Evolutionary conservation across 139 green algal species (phyloP).

Genomic region (Pseudopediastrum boryanum): DNA sequence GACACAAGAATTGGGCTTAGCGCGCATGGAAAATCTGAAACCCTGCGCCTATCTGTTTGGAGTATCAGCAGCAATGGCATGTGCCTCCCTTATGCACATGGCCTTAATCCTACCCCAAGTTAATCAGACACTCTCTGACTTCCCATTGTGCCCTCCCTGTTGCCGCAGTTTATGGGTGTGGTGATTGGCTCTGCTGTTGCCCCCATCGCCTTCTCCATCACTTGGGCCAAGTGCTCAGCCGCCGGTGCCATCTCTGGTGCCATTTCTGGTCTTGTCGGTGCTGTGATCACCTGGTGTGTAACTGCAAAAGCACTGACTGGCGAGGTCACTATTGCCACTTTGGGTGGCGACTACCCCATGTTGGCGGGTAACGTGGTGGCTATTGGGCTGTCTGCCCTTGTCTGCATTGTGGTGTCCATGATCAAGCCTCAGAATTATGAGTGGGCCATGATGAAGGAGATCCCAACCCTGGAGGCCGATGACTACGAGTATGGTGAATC

Average conservation of each 20-base stretch:
- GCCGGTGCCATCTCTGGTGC: conserved; percentile 74
- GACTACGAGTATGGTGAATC: no score
- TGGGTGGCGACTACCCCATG: conserved; percentile 84
- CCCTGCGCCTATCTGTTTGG: no score
- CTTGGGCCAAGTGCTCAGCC: conserved; percentile 77
- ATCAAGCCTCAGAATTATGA: conserved; percentile 62
- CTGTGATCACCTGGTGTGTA: conserved; percentile 71
- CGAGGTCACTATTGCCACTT: conserved; percentile 57
- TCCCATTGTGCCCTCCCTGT: neutral
- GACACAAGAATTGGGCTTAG: no score
- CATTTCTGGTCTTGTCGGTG: conserved; percentile 53
- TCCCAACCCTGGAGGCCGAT: conserved; percentile 46
- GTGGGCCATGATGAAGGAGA: conserved; percentile 44
- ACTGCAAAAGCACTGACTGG: conserved; percentile 44
- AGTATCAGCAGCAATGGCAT: no score
- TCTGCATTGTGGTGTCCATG: conserved; percentile 68
- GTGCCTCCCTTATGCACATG: no score
- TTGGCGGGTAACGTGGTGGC: conserved; percentile 85
- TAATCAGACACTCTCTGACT: no score
- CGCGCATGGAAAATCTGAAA: no score
- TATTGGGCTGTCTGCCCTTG: conserved; percentile 70
- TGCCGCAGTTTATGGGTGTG: conserved; percentile 72
- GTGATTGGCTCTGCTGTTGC: conserved; percentile 90
- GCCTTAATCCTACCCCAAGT: no score
- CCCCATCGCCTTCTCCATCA: conserved; percentile 71